phyloP scores from a whole-genome alignment of 345 rosid genomes.

The Pelargonium nanum region DNA sequence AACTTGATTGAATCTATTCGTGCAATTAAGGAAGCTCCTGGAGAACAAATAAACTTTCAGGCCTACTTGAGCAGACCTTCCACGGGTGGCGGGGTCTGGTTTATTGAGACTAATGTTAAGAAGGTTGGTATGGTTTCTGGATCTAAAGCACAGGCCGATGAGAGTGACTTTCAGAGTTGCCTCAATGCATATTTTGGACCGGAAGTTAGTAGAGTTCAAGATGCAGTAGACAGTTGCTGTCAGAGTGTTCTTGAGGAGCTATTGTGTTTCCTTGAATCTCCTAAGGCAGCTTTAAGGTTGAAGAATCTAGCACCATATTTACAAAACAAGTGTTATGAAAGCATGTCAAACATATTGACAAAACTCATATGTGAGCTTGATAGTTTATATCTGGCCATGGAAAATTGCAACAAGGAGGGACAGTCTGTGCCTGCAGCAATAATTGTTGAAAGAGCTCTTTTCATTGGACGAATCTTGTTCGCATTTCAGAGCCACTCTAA shows the following conservation, averaged over 20 bases:
- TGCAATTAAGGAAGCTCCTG: slow-evolving; percentile 28
- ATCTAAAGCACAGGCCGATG: slow-evolving; percentile 40
- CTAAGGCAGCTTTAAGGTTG: slow-evolving; percentile 73
- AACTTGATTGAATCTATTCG: slow-evolving; percentile 41
- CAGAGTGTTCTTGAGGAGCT: slow-evolving; percentile 70
- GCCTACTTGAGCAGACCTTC: slow-evolving; percentile 76
- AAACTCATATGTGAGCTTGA: slow-evolving; percentile 66
- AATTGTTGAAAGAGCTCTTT: slow-evolving; percentile 78
- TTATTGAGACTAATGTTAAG: slow-evolving; percentile 60
- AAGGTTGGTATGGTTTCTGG: slow-evolving; percentile 38
- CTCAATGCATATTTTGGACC: slow-evolving; percentile 84
- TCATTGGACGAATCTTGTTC: slow-evolving; percentile 82
- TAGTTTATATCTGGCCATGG: slow-evolving; percentile 40
- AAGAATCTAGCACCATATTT: slow-evolving; percentile 67
- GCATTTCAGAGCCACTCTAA: slow-evolving; percentile 73
- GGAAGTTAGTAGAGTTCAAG: slow-evolving; percentile 74
- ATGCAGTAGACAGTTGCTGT: slow-evolving; percentile 73
- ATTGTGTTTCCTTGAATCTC: slow-evolving; percentile 80
- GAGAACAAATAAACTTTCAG: slow-evolving; percentile 55
- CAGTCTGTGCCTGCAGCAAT: slow-evolving; percentile 38
- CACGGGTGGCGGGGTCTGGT: slow-evolving; percentile 94
- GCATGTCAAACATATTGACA: slow-evolving; percentile 53
- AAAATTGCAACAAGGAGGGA: slow-evolving; percentile 26
- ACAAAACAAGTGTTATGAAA: slow-evolving; percentile 72
- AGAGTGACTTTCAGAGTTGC: slow-evolving; percentile 64